Percentiles rank a stretch among this genome's conserved stretches.
Evolutionary conservation across 345 rosid genomes (phyloP).

Genomic region (Hibiscus syriacus): DNA sequence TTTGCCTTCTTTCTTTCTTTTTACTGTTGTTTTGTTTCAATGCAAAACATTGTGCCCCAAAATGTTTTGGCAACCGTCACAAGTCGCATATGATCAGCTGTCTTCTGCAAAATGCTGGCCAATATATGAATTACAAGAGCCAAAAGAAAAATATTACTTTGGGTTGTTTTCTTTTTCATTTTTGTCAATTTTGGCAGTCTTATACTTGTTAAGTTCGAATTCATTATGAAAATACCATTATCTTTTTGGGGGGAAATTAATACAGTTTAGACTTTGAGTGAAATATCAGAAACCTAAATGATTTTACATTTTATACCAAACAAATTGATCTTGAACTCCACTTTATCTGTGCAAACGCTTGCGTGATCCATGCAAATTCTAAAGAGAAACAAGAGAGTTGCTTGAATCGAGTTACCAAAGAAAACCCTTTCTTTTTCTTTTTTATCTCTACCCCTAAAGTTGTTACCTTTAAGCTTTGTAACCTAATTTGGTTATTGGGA

Average conservation of each 20-base stretch:
- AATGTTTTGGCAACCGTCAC: too few relatives aligned
- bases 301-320: neutral
- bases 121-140: neutral
- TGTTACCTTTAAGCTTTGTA: neutral
- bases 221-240: too few relatives aligned
- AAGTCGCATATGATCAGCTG: too few relatives aligned
- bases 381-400: neutral
- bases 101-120: too few relatives aligned
- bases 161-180: neutral
- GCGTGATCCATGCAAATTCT: neutral
- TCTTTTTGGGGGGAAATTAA: too few relatives aligned
- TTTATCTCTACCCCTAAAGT: neutral
- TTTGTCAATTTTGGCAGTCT: too few relatives aligned
- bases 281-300: neutral
- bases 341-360: neutral
- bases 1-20: neutral
- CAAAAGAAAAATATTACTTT: neutral
- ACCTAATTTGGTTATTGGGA: too few relatives aligned
- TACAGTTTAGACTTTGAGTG: too few relatives aligned
- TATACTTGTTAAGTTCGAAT: too few relatives aligned
- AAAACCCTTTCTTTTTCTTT: neutral
- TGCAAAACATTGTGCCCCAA: too few relatives aligned
- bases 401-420: neutral
- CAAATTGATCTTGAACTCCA: neutral
- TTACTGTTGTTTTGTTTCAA: too few relatives aligned